Evolutionary conservation across 2,329 filamentous ascomycete genomes (phyloP).

Genomic region (Penicillium sp.): DNA sequence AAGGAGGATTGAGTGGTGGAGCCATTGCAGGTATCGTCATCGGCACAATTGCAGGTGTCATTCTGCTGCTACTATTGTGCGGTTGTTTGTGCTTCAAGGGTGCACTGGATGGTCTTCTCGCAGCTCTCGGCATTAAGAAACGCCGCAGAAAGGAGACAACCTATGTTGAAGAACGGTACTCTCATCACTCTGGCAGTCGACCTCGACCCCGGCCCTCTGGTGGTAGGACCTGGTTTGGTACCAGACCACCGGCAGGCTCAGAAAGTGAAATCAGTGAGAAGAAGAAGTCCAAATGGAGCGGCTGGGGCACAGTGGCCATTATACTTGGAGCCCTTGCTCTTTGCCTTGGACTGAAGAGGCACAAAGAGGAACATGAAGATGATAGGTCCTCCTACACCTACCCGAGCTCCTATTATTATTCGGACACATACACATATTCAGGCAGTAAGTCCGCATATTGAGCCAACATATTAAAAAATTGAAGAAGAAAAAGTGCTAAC

Average conservation of each 20-base stretch:
- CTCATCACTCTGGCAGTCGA: constrained; percentile 35
- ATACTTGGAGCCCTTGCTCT: constrained; percentile 49
- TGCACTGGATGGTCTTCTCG: constrained; percentile 44
- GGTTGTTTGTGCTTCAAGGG: constrained; percentile 49
- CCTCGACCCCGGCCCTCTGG: constrained; percentile 33
- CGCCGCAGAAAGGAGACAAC: constrained; percentile 44
- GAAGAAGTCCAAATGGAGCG: constrained; percentile 45
- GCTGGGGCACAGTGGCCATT: constrained; percentile 47
- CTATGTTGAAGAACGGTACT: constrained; percentile 45
- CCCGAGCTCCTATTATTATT: constrained; percentile 46
- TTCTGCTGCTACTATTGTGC: constrained; percentile 51
- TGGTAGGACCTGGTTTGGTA: constrained; percentile 47
- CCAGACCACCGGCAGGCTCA: constrained; percentile 35
- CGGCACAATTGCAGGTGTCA: constrained; percentile 50
- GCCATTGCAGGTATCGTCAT: constrained; percentile 58
- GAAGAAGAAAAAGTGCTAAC: constrained; percentile 7
- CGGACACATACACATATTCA: constrained; percentile 44
- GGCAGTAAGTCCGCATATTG: constrained; percentile 41
- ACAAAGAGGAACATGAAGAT: constrained; percentile 41
- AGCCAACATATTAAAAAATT: background rate
- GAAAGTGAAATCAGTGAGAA: constrained; percentile 37
- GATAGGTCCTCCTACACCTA: constrained; percentile 45
- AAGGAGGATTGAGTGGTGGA: constrained; percentile 51
- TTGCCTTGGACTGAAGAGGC: constrained; percentile 51
- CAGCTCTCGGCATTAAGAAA: constrained; percentile 47